A percentile compares a stretch with the other conserved stretches of the same genome.
phyloP scores from a whole-genome alignment of 768 basidiomycete genomes.

The Thelephora ganbajun region DNA sequence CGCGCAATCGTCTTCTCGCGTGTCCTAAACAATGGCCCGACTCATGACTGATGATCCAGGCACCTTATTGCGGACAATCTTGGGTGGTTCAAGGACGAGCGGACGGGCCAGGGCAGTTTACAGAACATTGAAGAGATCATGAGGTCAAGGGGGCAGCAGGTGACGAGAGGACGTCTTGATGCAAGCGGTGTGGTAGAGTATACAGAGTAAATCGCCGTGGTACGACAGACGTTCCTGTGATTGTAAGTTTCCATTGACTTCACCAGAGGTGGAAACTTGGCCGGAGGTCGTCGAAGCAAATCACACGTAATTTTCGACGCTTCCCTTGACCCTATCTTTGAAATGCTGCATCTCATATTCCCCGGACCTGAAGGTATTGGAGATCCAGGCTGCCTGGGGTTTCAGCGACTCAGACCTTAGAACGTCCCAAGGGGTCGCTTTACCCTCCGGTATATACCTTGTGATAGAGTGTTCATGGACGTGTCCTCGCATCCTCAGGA shows the following conservation, averaged over 20 bases:
- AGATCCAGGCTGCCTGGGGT: no score
- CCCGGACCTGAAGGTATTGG: no score
- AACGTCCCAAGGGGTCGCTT: no score
- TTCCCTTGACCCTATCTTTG: no score
- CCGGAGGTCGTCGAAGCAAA: no score
- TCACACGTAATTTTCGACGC: no score
- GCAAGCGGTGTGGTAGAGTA: constrained; percentile 45
- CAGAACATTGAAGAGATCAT: constrained; percentile 78
- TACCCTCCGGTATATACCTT: no score
- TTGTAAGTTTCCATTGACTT: background rate
- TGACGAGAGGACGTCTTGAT: constrained; percentile 29
- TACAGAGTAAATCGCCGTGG: constrained; percentile 11
- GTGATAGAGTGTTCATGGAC: no score
- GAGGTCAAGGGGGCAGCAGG: constrained; percentile 62
- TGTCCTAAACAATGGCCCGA: background rate
- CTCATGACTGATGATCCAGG: constrained; percentile 20
- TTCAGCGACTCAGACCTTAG: no score
- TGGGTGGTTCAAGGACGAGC: constrained; percentile 77
- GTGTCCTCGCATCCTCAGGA: no score
- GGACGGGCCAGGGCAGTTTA: constrained; percentile 54
- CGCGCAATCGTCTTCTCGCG: background rate
- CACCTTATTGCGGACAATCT: constrained; percentile 85
- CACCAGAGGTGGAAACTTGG: no score
- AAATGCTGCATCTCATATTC: no score
- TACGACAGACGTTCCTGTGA: background rate